Conservation (phyloP, 352 stramenopile species). For the Globisporangium cylindrosporum region DNA sequence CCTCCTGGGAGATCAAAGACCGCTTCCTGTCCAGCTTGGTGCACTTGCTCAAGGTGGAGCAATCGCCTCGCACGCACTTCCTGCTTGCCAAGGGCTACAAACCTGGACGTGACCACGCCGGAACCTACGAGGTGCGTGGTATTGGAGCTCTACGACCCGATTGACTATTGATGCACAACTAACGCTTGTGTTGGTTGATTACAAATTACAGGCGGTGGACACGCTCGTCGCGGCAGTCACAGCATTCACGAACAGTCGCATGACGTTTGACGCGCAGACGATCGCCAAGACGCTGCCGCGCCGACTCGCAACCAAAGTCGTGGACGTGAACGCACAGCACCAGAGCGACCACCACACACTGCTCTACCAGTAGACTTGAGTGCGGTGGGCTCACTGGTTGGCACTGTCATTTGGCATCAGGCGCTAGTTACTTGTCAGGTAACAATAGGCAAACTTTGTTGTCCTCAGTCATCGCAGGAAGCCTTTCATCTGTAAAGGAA, state of each 20-base stretch:
- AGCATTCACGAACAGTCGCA: constrained; percentile 26
- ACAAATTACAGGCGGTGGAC: constrained; percentile 26
- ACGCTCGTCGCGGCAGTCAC: constrained; percentile 35
- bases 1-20: constrained; percentile 53
- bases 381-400: background rate
- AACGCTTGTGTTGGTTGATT: background rate
- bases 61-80: constrained; percentile 42
- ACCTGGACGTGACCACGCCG: constrained; percentile 43
- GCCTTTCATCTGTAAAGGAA: background rate
- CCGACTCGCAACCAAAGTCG: constrained; percentile 29
- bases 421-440: background rate
- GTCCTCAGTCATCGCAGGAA: background rate
- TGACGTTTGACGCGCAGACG: constrained; percentile 36
- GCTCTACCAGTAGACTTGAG: constrained; percentile 33
- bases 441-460: background rate
- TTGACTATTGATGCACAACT: no score
- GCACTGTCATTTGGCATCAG: background rate
- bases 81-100: constrained; percentile 66
- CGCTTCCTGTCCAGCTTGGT: constrained; percentile 46
- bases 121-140: constrained; percentile 39
- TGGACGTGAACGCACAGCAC: constrained; percentile 13
- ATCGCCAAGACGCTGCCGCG: constrained; percentile 29
- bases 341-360: constrained; percentile 33
- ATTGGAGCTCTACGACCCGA: background rate
- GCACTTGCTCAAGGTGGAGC: constrained; percentile 53